Evolutionary conservation across 2,329 filamentous ascomycete genomes (phyloP), one percentile per base, ranked within the genome.

Genomic region (Apiospora sp.): DNA sequence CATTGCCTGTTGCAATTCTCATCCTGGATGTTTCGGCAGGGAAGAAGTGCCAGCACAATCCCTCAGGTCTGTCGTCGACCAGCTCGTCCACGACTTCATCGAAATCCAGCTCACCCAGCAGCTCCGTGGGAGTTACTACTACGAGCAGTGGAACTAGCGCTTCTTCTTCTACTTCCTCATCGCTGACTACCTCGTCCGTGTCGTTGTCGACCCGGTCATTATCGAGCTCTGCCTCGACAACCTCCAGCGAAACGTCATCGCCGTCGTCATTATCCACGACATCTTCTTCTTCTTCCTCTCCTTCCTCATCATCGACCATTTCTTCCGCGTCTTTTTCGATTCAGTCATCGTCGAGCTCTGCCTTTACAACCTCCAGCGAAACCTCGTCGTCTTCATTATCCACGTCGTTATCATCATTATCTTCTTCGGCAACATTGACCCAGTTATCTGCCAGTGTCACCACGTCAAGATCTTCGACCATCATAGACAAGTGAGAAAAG

Each of bases 401-500:
- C 48, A 51, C 48, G 48, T 8, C 10, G 27, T 51, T n/a, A 14
- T 51, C 46, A 48, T 22, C 46, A 4, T 30, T 30, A 48, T 22
- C 46, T 7, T 48, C 49, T 4, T 51, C 49, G n/a, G n/a, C 49
- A 5, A 13, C 49, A 27, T 14, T 51, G 49, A 51, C 49, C 12
- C n/a, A 51, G 10, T 51, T n/a, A 51, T 51, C 49, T 51, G 49
- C n/a, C 49, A 51, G 49, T 27, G 49, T 24, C n/a, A 51, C 49
- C 5, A 51, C 49, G 4, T n/a, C 24, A n/a, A 51, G 49, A n/a
- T 51, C 49, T 24, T 51, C 49, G 2, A n/a, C 27, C n/a, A 51
- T 51, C n/a, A 3, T 51, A 27, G 49, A 51, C 49, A 51, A 51
- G 49, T 51, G 13, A 51, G n/a, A 51, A 27, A 27, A 51, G 10